Evolutionary conservation across 1,139 yeast species (phyloP).

Genomic region (Scheffersomyces segobiensis): DNA sequence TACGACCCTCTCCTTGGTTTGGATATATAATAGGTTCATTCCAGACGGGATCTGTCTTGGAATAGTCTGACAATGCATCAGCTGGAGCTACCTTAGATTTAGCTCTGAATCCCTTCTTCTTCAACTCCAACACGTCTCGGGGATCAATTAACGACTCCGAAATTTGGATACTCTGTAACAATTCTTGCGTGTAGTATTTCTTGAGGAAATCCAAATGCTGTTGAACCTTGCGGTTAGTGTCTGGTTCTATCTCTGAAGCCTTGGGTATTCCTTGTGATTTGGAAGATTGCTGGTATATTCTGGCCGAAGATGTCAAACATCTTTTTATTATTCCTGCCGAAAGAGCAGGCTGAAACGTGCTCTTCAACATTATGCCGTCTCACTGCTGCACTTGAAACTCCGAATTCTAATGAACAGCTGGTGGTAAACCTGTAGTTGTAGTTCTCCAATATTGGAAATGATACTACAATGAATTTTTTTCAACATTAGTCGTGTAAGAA

Average conservation of each 20-base stretch:
- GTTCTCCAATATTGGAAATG: background rate
- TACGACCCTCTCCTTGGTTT: slow-evolving; percentile 38
- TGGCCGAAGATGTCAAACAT: background rate
- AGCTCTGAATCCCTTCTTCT: slow-evolving; percentile 32
- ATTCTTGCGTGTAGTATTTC: slow-evolving; percentile 73
- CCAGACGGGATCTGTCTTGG: slow-evolving; percentile 45
- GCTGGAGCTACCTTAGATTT: slow-evolving; percentile 36
- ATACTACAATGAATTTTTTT: background rate
- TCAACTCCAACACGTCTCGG: slow-evolving; percentile 36
- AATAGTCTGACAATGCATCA: slow-evolving; percentile 27
- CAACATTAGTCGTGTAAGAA: background rate
- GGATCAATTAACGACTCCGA: slow-evolving; percentile 79
- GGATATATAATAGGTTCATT: slow-evolving; percentile 49
- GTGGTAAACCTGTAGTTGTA: background rate
- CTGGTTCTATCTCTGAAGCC: slow-evolving; percentile 3
- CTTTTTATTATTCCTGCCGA: background rate
- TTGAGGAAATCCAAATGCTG: slow-evolving; percentile 61
- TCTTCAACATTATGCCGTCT: background rate
- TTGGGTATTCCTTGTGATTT: background rate
- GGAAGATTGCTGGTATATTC: background rate
- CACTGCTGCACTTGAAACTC: background rate
- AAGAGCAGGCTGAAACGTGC: background rate
- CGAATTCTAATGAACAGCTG: background rate
- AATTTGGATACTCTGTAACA: slow-evolving; percentile 75
- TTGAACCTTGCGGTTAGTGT: slow-evolving; percentile 17